Evolutionary conservation across 768 basidiomycete genomes (phyloP).

Genomic region (Tricholoma hemisulphureum): DNA sequence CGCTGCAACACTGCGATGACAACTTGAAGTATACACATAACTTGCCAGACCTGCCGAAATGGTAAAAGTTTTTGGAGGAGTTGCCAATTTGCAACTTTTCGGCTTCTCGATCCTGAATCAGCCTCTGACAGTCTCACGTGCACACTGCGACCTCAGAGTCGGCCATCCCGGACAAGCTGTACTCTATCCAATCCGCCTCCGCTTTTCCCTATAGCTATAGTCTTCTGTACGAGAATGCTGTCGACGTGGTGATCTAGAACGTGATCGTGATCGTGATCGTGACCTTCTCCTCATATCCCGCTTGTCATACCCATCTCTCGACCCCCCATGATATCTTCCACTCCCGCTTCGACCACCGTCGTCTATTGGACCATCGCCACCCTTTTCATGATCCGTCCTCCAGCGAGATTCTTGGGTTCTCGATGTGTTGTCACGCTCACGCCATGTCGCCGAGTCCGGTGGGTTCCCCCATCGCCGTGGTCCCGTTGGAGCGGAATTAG

Average conservation of each 20-base stretch:
- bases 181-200: constrained; percentile 53
- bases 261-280: constrained; percentile 28
- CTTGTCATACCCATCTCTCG: constrained; percentile 24
- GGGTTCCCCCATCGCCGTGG: constrained; percentile 33
- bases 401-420: constrained; percentile 24
- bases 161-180: background rate
- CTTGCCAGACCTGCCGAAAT: no score
- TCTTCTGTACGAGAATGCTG: constrained; percentile 34
- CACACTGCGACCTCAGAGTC: no score
- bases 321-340: constrained; percentile 9
- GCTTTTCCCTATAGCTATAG: constrained; percentile 45
- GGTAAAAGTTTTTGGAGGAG: background rate
- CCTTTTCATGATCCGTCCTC: constrained; percentile 23
- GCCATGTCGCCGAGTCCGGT: constrained; percentile 36
- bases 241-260: constrained; percentile 30
- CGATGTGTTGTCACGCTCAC: constrained; percentile 19
- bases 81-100: no score
- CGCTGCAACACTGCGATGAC: no score
- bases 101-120: no score
- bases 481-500: constrained; percentile 32
- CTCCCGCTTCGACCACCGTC: constrained; percentile 13
- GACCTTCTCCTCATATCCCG: constrained; percentile 26
- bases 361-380: constrained; percentile 14
- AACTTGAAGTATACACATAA: no score
- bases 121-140: no score